Evolutionary conservation across 1,284 basidiomycete species (phyloP), one percentile per base, ranked within the genome.

Genomic region (Macrocybe sp.): DNA sequence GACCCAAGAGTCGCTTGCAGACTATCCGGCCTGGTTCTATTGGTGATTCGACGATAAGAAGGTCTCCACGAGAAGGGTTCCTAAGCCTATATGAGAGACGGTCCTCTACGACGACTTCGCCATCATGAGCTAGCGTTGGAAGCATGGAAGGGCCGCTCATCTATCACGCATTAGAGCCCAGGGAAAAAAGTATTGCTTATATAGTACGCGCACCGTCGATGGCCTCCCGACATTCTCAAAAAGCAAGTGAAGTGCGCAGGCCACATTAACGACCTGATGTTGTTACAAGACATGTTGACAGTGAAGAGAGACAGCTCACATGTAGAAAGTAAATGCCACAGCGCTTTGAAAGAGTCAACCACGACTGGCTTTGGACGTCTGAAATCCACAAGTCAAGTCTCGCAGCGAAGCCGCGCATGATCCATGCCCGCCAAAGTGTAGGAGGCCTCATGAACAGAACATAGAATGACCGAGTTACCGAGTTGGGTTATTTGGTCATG

Each of bases 1-100:
- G 68, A 0, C 93, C 96, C 14, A 97, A 74, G 10, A 99, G 74
- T 37, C 96, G 83, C 70, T 99, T 99, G 69, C 93, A 96, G 16
- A 97, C 81, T 22, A 83, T 72, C 40, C 79, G 76, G 0, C 68
- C 66, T 0, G 88, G 89, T 55, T 87, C 76, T 39, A 83, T 65
- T 4, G 94, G 94, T 2, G 89, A 92, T 41, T 75, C 73, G 37
- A 89, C 75, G 8, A 87, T 83, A 48, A 97, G 74, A 42, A 99
- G 69, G 59, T 97, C 92, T 38, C 96, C 96, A 44, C 92, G 78
- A 3, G 69, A 68, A 32, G 74, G 56, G 1, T 81, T 81, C 30
- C 74, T 70, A 39, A 83, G 70, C 35, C 78, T 68, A 48, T 74
- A 65, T 4, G 83, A 78, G 44, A 85, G 55, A 35, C 76, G 74